phyloP scores from a whole-genome alignment of 2,329 filamentous ascomycete species.

The Fusarium sp. region DNA sequence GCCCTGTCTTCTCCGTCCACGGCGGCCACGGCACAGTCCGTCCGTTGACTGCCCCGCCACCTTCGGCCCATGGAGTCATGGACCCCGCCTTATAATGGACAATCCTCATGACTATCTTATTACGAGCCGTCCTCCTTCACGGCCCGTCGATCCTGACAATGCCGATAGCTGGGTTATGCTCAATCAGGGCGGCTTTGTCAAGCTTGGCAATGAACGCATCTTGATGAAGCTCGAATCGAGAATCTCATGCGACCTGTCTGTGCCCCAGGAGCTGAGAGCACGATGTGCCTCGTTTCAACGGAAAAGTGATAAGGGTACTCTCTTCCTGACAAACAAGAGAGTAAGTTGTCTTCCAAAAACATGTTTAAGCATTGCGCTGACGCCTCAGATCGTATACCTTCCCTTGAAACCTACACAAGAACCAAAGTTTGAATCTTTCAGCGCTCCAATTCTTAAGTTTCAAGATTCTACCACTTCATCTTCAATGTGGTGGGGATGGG shows the following conservation, averaged over 20 bases:
- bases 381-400: constrained; percentile 83
- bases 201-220: constrained; percentile 85
- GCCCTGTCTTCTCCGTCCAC: constrained; percentile 39
- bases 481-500: constrained; percentile 93
- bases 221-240: constrained; percentile 84
- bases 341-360: constrained; percentile 62
- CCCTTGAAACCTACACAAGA: constrained; percentile 76
- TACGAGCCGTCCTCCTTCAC: constrained; percentile 52
- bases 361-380: constrained; percentile 13
- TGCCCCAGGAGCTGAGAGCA: constrained; percentile 72
- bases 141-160: constrained; percentile 65
- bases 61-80: constrained; percentile 53
- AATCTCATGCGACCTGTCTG: constrained; percentile 80
- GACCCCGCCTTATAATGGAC: constrained; percentile 55
- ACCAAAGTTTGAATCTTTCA: constrained; percentile 82
- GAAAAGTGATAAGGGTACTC: constrained; percentile 79
- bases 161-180: constrained; percentile 89
- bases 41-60: constrained; percentile 48
- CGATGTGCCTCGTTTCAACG: constrained; percentile 74
- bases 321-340: constrained; percentile 87
- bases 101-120: constrained; percentile 59
- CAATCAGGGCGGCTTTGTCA: constrained; percentile 82
- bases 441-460: constrained; percentile 86
- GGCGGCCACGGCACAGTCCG: constrained; percentile 43
- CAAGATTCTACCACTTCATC: constrained; percentile 84